Evolutionary conservation across 495 filamentous ascomycete species (phyloP), one percentile per base, ranked within the genome.

Genomic region (Astrothelium macrocarpum): DNA sequence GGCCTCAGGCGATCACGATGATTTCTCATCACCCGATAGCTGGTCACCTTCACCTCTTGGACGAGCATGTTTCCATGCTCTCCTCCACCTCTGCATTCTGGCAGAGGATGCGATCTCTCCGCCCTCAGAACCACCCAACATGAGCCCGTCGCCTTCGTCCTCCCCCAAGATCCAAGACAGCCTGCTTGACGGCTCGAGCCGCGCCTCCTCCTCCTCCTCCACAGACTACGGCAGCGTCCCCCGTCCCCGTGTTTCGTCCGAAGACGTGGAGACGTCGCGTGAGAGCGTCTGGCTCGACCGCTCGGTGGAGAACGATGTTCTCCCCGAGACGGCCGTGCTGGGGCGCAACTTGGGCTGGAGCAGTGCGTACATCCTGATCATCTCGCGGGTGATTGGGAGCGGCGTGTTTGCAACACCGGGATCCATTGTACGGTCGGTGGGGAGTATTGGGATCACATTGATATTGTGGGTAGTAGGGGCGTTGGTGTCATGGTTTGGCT

Each of bases 321-420:
- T 86, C 16, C 84, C 85, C 31, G 82, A 88, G 59, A 85, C 85
- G 2, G 82, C 87, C 0, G 78, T 79, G 0, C 71, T 82, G 45
- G 86, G 87, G 28, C 81, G 86, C 16, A 84, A 85, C 61, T 76
- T 90, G 49, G 79, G 76, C 66, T 89, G 87, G 87, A 77, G 77
- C 58, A 85, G 82, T 67, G 85, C 87, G 0, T 90, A 87, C 71
- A 87, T 91, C 49, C 76, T 90, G n/a, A 84, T 87, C 53, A 84
- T 90, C 46, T 90, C 86, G 0, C 83, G 87, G 0, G 86, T 92
- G 1, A 85, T 92, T 61, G 89, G 89, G 0, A 84, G 80, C 67
- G 88, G 87, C 32, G 88, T 92, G 64, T 92, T 90, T 70, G 85
- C 87, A 2, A 89, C 85, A 0, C 87, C 87, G 0, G 86, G 87